phyloP scores from a whole-genome alignment of 2,329 filamentous ascomycete genomes.

The Xylaria sp. region DNA sequence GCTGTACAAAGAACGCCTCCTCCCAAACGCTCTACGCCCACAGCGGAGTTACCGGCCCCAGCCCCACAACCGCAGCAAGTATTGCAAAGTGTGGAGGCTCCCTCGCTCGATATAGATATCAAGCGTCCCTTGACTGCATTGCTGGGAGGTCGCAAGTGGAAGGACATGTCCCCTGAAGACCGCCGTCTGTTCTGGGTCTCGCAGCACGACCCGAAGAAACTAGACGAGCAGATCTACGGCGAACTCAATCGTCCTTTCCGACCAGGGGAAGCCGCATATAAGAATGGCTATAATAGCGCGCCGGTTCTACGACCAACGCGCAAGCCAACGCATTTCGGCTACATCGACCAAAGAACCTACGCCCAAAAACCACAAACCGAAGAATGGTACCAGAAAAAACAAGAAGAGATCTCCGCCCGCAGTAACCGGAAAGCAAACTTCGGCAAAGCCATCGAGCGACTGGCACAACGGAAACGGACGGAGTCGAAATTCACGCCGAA shows the following conservation, averaged over 20 bases:
- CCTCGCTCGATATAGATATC: not conserved
- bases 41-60: not conserved
- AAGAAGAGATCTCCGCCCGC: constrained; percentile 45
- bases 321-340: constrained; percentile 36
- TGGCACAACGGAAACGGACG: constrained; percentile 33
- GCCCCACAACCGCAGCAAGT: not conserved
- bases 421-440: constrained; percentile 47
- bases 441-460: constrained; percentile 37
- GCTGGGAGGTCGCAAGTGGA: constrained; percentile 14
- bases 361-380: constrained; percentile 40
- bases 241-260: constrained; percentile 30
- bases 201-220: constrained; percentile 25
- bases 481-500: constrained; percentile 19
- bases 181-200: constrained; percentile 23
- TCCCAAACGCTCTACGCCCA: not conserved
- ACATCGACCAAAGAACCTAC: constrained; percentile 48
- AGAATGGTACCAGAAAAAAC: constrained; percentile 44
- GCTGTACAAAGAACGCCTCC: not conserved
- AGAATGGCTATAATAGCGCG: constrained; percentile 11
- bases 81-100: not conserved
- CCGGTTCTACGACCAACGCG: constrained; percentile 20
- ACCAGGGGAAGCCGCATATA: constrained; percentile 25
- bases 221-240: constrained; percentile 39
- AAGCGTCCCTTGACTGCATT: constrained; percentile 7
- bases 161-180: constrained; percentile 18